A percentile compares a stretch with the other conserved stretches of the same genome.
Evolutionary conservation across 495 filamentous ascomycete genomes (phyloP).

Genomic region (Pyronema omphalodes): DNA sequence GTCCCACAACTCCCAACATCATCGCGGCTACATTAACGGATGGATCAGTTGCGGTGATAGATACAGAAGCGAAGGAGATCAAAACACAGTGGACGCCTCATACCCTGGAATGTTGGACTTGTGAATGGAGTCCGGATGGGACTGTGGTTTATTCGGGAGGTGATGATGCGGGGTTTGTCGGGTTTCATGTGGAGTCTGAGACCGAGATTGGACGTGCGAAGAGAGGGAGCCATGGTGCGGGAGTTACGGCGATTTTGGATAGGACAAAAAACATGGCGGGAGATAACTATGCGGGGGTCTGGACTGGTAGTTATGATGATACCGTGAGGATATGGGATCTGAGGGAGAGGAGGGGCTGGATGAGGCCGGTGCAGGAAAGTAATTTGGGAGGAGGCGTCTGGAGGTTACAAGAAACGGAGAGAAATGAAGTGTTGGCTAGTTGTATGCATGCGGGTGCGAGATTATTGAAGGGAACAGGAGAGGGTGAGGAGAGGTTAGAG

Average conservation of each 20-base stretch:
- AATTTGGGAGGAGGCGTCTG: conserved; percentile 77
- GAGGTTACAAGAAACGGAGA: conserved; percentile 48
- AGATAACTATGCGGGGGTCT: conserved; percentile 31
- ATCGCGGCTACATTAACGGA: conserved; percentile 53
- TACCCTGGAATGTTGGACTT: conserved; percentile 48
- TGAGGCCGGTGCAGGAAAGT: conserved; percentile 39
- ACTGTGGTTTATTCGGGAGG: conserved; percentile 43
- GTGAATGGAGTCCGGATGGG: conserved; percentile 32
- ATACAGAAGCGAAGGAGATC: background rate
- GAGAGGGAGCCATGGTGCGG: conserved; percentile 47
- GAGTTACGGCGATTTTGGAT: conserved; percentile 66
- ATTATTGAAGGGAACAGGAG: conserved; percentile 36
- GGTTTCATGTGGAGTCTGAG: conserved; percentile 6
- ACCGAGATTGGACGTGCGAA: conserved; percentile 25
- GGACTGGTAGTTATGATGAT: conserved; percentile 92
- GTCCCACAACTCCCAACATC: conserved; percentile 31
- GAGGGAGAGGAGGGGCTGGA: conserved; percentile 14
- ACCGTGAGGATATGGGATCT: conserved; percentile 48
- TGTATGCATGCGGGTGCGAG: conserved; percentile 83
- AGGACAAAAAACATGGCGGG: no score
- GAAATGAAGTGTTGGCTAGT: conserved; percentile 47
- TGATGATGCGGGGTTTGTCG: conserved; percentile 37
- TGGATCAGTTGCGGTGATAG: conserved; percentile 36
- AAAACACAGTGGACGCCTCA: conserved; percentile 22
- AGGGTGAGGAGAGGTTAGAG: conserved; percentile 30